These are phyloP conservation scores for Melaleuca alternifolia DNA, from an alignment of 345 rosid species.

Conservation along the genomic window DNA sequence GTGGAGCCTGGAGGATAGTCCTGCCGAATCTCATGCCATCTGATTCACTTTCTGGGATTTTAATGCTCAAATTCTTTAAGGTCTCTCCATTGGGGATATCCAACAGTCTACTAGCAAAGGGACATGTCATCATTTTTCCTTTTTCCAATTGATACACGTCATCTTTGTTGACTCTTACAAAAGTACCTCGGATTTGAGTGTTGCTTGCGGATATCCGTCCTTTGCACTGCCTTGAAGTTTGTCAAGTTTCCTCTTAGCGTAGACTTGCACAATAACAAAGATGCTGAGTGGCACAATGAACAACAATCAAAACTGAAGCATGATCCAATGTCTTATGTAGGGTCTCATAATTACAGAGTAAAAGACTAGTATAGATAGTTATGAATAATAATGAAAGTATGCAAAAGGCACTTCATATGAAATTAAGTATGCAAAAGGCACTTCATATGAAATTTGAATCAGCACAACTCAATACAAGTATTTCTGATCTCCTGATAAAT, in stretches of 20 bases:
- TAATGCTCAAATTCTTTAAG: background rate
- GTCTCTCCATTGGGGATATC: background rate
- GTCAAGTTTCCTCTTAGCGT: background rate
- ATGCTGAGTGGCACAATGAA: background rate
- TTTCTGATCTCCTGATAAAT: background rate
- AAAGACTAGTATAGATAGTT: background rate
- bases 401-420: background rate
- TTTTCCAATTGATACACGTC: background rate
- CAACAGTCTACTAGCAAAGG: background rate
- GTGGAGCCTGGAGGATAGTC: background rate
- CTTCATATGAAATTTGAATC: background rate
- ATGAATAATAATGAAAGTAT: background rate
- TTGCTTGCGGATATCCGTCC: background rate
- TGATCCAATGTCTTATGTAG: background rate
- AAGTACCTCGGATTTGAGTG: background rate
- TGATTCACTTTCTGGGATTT: background rate
- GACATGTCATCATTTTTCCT: background rate
- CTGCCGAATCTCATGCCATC: background rate
- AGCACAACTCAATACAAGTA: background rate
- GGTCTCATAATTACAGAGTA: background rate
- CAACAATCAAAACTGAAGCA: background rate
- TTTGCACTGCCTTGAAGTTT: background rate
- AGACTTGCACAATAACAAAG: background rate
- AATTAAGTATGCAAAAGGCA: background rate
- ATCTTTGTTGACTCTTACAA: background rate